phyloP scores from a whole-genome alignment of 208 protist genomes.

The Acanthamoeba healyi region DNA sequence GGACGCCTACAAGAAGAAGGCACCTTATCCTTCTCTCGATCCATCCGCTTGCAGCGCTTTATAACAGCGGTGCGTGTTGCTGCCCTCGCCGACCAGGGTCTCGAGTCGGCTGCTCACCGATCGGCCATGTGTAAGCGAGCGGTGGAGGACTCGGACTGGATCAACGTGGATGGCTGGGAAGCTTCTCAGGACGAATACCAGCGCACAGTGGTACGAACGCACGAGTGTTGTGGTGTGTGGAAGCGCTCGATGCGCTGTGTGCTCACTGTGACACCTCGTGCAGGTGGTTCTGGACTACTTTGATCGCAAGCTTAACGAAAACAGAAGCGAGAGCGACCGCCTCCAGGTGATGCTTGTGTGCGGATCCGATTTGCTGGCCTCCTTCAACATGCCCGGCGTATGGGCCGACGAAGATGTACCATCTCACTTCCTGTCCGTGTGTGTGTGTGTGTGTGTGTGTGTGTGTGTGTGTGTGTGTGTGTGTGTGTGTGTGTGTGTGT shows the following conservation, averaged over 20 bases:
- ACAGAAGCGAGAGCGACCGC: neutral
- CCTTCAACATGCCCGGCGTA: conserved; percentile 80
- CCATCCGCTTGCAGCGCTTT: neutral
- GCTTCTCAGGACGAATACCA: neutral
- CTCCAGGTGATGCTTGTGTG: conserved; percentile 74
- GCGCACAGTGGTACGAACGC: conserved; percentile 30
- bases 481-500: neutral
- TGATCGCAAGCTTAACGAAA: conserved; percentile 42
- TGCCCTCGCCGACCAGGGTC: neutral
- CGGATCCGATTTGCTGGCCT: conserved; percentile 80
- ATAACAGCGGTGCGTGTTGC: neutral
- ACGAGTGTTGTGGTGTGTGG: too few relatives aligned
- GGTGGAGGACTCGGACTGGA: conserved; percentile 61
- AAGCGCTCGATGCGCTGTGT: too few relatives aligned
- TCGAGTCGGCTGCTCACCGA: conserved; percentile 38
- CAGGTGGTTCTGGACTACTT: conserved; percentile 66
- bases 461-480: neutral
- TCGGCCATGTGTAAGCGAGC: conserved; percentile 43
- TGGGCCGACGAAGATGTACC: conserved; percentile 81
- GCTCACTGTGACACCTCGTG: too few relatives aligned
- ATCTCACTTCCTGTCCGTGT: neutral
- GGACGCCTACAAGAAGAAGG: conserved; percentile 77
- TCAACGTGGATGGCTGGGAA: conserved; percentile 72
- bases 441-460: too few relatives aligned
- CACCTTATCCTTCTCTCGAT: neutral